These are phyloP conservation scores for Cladorrhinum samala DNA, from an alignment of 495 filamentous ascomycete genomes.

Conservation along the genomic window DNA sequence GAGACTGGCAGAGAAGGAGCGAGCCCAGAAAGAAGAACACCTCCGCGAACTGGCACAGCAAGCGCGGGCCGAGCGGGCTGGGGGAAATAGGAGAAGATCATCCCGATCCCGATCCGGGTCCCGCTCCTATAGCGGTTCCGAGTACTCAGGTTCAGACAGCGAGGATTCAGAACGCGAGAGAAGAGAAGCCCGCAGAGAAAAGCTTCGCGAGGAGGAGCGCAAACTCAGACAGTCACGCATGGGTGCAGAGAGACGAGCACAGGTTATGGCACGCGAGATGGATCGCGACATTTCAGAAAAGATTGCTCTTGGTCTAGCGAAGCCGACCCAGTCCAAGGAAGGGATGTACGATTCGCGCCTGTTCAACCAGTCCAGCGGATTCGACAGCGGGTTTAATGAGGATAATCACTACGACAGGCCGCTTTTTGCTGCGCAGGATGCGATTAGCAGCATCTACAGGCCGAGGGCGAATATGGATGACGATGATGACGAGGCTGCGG, in stretches of 20 bases:
- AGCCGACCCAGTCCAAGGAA: conserved; percentile 83
- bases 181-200: conserved; percentile 70
- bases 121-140: conserved; percentile 47
- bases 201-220: conserved; percentile 73
- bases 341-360: conserved; percentile 94
- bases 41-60: conserved; percentile 84
- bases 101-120: conserved; percentile 40
- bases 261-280: conserved; percentile 90
- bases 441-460: conserved; percentile 89
- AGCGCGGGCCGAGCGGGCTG: conserved; percentile 73
- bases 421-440: conserved; percentile 93
- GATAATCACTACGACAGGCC: conserved; percentile 98
- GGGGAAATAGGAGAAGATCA: conserved; percentile 45
- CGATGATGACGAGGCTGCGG: conserved; percentile 72
- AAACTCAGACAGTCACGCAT: conserved; percentile 91
- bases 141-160: conserved; percentile 50
- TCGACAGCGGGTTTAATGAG: conserved; percentile 89
- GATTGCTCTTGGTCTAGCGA: conserved; percentile 89
- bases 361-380: conserved; percentile 90
- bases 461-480: conserved; percentile 65
- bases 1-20: conserved; percentile 93
- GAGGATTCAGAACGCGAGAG: conserved; percentile 70
- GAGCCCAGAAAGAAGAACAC: conserved; percentile 86
- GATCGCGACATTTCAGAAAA: conserved; percentile 97
- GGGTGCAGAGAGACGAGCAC: conserved; percentile 84